Conservation (phyloP, 768 basidiomycete genomes). For the Calocybe indica region DNA sequence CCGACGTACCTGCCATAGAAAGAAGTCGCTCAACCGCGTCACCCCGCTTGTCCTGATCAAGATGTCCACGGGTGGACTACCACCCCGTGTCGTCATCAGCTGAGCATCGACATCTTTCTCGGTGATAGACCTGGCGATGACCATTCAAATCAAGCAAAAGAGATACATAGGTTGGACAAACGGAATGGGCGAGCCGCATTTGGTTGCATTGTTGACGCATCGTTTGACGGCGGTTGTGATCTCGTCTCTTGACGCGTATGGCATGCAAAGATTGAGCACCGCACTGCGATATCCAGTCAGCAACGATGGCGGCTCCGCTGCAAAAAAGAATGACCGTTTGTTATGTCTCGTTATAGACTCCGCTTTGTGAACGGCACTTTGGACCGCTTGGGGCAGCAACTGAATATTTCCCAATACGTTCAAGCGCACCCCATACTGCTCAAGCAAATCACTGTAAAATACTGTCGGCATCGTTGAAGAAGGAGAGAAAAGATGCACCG, state of each 20-base stretch:
- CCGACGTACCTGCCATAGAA: conserved; percentile 88
- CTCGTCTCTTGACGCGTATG: conserved; percentile 90
- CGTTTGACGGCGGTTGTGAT: conserved; percentile 73
- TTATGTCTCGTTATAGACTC: conserved; percentile 76
- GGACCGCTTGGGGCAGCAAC: conserved; percentile 77
- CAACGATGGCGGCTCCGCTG: not conserved
- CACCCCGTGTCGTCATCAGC: conserved; percentile 57
- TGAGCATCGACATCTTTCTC: conserved; percentile 63
- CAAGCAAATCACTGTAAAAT: conserved; percentile 60
- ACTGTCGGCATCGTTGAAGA: not conserved
- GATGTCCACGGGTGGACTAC: conserved; percentile 81
- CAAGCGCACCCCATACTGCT: conserved; percentile 78
- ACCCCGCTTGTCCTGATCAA: conserved; percentile 91
- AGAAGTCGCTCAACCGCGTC: conserved; percentile 78
- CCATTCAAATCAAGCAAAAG: not conserved
- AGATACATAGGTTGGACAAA: not conserved
- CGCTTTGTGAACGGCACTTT: conserved; percentile 59
- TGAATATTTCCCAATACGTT: conserved; percentile 73
- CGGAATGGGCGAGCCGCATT: not conserved
- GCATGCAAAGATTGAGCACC: conserved; percentile 88
- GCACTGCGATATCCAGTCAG: conserved; percentile 41
- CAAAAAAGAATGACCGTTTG: conserved; percentile 40
- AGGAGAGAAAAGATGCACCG: not conserved
- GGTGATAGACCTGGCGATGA: conserved; percentile 35
- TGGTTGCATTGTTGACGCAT: conserved; percentile 20